phyloP scores from a whole-genome alignment of 2,329 filamentous ascomycete species.

The Pseudocercospora pini-densiflorae region DNA sequence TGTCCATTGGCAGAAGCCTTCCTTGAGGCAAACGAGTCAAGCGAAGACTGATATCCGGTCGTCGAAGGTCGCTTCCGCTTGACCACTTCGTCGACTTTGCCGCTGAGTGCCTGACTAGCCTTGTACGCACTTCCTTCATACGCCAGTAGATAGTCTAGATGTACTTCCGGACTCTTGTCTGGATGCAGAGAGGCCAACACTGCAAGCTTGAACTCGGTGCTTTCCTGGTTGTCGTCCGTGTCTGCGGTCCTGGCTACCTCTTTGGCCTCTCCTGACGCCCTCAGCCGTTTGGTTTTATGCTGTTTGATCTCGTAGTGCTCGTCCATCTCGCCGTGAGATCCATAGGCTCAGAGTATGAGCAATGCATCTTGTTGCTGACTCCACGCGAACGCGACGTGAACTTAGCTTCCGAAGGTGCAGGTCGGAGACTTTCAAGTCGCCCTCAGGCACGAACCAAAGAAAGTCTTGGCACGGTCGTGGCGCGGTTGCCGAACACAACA shows the following conservation, averaged over 20 bases:
- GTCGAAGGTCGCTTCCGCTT: constrained; percentile 40
- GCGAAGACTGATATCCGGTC: constrained; percentile 51
- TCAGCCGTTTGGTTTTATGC: constrained; percentile 28
- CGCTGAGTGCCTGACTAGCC: constrained; percentile 62
- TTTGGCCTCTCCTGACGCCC: constrained; percentile 15
- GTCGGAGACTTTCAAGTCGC: neutral
- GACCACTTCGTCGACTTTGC: constrained; percentile 27
- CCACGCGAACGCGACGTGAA: constrained; percentile 1
- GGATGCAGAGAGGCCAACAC: constrained; percentile 79
- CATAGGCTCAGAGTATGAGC: neutral
- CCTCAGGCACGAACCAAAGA: neutral
- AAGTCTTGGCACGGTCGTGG: neutral
- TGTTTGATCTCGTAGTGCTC: constrained; percentile 8
- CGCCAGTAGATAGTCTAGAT: constrained; percentile 79
- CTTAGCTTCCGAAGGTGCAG: neutral
- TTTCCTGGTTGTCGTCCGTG: constrained; percentile 64
- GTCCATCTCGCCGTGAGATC: constrained; percentile 16
- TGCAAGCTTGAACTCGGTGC: constrained; percentile 88
- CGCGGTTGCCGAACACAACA: neutral
- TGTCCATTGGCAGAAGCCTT: neutral
- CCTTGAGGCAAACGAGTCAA: constrained; percentile 30
- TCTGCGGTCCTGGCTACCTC: constrained; percentile 8
- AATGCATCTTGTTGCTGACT: neutral
- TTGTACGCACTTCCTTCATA: constrained; percentile 76
- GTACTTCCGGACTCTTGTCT: constrained; percentile 62